Conservation (phyloP, 495 filamentous ascomycete genomes). For the Aspergillus leporis region DNA sequence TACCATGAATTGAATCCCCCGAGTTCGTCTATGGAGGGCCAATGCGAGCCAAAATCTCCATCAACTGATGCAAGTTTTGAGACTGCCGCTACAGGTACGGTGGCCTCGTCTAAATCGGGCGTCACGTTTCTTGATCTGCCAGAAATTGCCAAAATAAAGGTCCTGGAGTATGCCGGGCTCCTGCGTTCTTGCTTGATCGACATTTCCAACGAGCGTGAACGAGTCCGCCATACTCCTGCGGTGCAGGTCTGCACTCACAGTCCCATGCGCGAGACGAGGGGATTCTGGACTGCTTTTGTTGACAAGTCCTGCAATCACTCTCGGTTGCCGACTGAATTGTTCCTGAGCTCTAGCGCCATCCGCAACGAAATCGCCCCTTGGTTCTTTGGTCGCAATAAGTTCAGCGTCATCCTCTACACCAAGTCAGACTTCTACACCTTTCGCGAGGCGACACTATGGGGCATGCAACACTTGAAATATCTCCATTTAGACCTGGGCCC, state of each 20-base stretch:
- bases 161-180: constrained; percentile 29
- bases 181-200: constrained; percentile 23
- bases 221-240: constrained; percentile 4
- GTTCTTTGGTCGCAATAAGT: constrained; percentile 22
- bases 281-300: constrained; percentile 7
- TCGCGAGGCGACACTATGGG: constrained; percentile 12
- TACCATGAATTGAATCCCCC: not conserved
- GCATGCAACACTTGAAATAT: constrained; percentile 12
- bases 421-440: constrained; percentile 21
- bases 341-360: constrained; percentile 15
- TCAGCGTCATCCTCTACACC: constrained; percentile 17
- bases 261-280: constrained; percentile 6
- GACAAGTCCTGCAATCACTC: constrained; percentile 20
- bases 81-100: not conserved
- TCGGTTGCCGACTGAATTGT: constrained; percentile 20
- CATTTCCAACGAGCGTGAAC: constrained; percentile 1
- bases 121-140: constrained; percentile 26
- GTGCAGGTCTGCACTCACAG: constrained; percentile 1
- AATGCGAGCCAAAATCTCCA: not conserved
- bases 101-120: not conserved
- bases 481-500: constrained; percentile 27
- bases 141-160: constrained; percentile 15
- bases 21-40: not conserved
- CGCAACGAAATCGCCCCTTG: constrained; percentile 14
- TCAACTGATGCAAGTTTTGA: not conserved